Evolutionary conservation across 495 filamentous ascomycete species (phyloP), one percentile per base, ranked within the genome.

Genomic region (Aspergillus avenaceus): DNA sequence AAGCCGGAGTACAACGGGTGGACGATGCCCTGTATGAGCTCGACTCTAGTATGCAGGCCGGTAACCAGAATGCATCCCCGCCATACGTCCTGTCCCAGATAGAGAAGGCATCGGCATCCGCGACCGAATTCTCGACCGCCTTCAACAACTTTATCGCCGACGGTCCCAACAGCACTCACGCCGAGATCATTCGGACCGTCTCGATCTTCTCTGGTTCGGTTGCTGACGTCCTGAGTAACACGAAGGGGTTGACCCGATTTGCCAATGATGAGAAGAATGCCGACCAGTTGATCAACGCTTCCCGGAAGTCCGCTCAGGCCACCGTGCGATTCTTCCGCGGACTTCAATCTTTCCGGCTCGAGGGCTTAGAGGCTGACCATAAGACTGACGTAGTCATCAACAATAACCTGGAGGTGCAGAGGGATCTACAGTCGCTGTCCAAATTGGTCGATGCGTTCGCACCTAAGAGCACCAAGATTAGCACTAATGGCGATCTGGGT

Each of bases 81-180:
- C 81, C 91, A 2, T 97, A 95, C 62, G 90, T 98, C 18, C 76
- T 97, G 16, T 97, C 92, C 2, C 93, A 97, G 66, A 88, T 96
- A 42, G 93, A 98, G 65, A 98, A 97, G 71, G 93, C 93, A 0
- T 89, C 88, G n/a, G 81, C 89, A 12, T 95, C 83, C 48, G 90
- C 92, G 4, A 97, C 88, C 45, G 93, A 97, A 60, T 98, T 98
- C 64, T 91, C 92, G 0, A 97, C 92, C 3, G 84, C 93, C 0
- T 97, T 97, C 79, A 97, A 96, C 74, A 91, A 92, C 64, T 97
- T 90, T 69, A 95, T 98, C 54, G 91, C 91, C 13, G 93, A 98
- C 68, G 93, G 93, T 0, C 93, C 93, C 4, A 95, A 91, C 73
- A 91, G 88, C 71, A 86, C 84, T 8, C 89, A 96, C 62, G 81